These are phyloP conservation scores for Metschnikowia similis DNA, from an alignment of 805 yeast genomes.

Conservation along the genomic window DNA sequence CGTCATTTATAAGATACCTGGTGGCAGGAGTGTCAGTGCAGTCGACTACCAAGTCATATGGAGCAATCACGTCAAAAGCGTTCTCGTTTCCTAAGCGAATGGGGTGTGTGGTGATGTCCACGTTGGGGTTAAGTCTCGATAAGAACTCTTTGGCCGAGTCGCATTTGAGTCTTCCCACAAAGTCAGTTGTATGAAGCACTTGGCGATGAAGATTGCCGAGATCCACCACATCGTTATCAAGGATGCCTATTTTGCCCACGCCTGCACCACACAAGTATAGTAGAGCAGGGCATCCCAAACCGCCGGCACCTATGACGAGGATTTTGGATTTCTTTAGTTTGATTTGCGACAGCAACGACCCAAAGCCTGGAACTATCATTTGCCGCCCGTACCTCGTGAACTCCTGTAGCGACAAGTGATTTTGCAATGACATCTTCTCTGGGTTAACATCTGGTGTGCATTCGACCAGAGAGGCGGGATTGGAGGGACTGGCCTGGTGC, in stretches of 20 bases:
- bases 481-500: slow-evolving; percentile 3
- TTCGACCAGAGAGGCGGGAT: background rate
- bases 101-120: slow-evolving; percentile 50
- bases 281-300: slow-evolving; percentile 89
- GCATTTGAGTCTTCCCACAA: slow-evolving; percentile 69
- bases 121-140: slow-evolving; percentile 60
- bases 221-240: slow-evolving; percentile 85
- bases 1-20: slow-evolving; percentile 83
- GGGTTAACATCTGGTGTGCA: background rate
- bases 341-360: slow-evolving; percentile 49
- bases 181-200: slow-evolving; percentile 64
- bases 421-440: background rate
- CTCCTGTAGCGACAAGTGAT: slow-evolving; percentile 51
- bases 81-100: slow-evolving; percentile 49
- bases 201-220: slow-evolving; percentile 86
- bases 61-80: slow-evolving; percentile 56
- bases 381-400: slow-evolving; percentile 88
- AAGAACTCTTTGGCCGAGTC: slow-evolving; percentile 68
- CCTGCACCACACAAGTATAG: slow-evolving; percentile 87
- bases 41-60: slow-evolving; percentile 77
- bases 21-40: slow-evolving; percentile 93
- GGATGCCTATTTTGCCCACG: slow-evolving; percentile 76
- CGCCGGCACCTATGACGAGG: slow-evolving; percentile 93
- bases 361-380: slow-evolving; percentile 84
- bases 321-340: slow-evolving; percentile 54